A percentile compares a stretch with the other conserved stretches of the same genome.
Evolutionary conservation across 2,329 filamentous ascomycete species (phyloP).

Genomic region (Cercospora canescens): DNA sequence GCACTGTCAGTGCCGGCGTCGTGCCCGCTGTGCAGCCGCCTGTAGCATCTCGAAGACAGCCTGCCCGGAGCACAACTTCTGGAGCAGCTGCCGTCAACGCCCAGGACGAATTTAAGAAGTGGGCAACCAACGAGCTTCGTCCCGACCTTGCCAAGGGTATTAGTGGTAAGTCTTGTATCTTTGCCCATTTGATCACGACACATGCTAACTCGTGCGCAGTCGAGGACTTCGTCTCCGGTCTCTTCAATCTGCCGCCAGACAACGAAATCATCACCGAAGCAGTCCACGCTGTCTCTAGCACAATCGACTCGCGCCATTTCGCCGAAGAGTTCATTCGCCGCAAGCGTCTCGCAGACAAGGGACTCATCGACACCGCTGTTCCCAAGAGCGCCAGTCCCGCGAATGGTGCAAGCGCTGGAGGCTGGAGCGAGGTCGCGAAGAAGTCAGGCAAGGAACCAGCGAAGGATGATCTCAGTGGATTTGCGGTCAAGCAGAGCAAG

Average conservation of each 20-base stretch:
- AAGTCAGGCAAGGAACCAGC: constrained; percentile 56
- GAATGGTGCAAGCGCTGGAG: constrained; percentile 39
- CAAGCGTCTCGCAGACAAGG: constrained; percentile 90
- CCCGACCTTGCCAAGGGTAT: constrained; percentile 70
- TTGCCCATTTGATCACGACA: neutral
- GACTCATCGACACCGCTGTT: constrained; percentile 65
- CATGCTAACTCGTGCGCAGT: constrained; percentile 54
- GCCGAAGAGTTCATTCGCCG: constrained; percentile 92
- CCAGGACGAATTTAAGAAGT: constrained; percentile 91
- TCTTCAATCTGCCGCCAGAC: constrained; percentile 75
- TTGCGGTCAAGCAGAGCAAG: constrained; percentile 87
- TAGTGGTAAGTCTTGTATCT: constrained; percentile 55
- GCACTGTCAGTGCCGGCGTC: constrained; percentile 50
- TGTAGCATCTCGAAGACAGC: constrained; percentile 38
- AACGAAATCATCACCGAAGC: constrained; percentile 82
- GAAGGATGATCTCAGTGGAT: constrained; percentile 57
- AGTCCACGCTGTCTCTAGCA: constrained; percentile 82
- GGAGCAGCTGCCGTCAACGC: constrained; percentile 60
- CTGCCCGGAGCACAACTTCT: constrained; percentile 57
- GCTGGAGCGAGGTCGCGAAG: constrained; percentile 97
- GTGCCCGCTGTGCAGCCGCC: constrained; percentile 33
- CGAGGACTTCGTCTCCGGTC: constrained; percentile 74
- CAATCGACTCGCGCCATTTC: constrained; percentile 90
- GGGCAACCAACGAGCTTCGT: constrained; percentile 77
- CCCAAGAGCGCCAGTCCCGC: constrained; percentile 52